phyloP scores from a whole-genome alignment of 352 stramenopile genomes.

The Globisporangium viniferum region DNA sequence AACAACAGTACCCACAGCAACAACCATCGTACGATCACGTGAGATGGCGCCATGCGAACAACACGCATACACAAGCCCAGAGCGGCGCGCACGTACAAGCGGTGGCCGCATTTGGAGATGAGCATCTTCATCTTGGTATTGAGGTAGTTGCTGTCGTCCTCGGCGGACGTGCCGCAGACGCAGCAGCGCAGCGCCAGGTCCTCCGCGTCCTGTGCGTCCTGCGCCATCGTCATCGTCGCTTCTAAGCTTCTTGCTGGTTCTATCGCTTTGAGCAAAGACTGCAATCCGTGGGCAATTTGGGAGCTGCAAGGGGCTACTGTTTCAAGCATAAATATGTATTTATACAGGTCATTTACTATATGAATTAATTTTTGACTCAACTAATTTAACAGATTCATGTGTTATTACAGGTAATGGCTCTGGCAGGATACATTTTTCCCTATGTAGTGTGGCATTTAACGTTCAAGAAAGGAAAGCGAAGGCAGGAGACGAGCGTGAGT shows the following conservation, averaged over 20 bases:
- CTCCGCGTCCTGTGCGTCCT: constrained; percentile 42
- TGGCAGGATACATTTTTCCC: constrained; percentile 4
- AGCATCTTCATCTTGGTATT: constrained; percentile 93
- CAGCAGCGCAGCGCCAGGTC: constrained; percentile 83
- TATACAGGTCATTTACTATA: not conserved
- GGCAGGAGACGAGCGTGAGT: not conserved
- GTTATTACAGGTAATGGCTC: not conserved
- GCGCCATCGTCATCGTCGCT: constrained; percentile 26
- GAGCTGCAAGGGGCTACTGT: not conserved
- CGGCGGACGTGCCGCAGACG: constrained; percentile 80
- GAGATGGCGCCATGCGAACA: not conserved
- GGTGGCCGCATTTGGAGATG: constrained; percentile 88
- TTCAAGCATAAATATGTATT: not conserved
- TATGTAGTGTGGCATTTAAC: not conserved
- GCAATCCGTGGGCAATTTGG: not conserved
- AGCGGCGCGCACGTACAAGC: constrained; percentile 60
- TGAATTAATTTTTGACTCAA: not conserved
- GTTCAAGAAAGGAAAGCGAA: not conserved
- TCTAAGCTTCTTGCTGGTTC: not conserved
- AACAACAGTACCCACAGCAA: not conserved
- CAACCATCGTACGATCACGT: not conserved
- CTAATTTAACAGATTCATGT: not conserved
- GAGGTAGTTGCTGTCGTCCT: constrained; percentile 87
- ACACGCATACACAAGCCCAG: not conserved
- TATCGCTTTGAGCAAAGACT: not conserved